These are phyloP conservation scores for Beauveria brongniartii DNA, from an alignment of 2,329 filamentous ascomycete genomes.

Conservation along the genomic window DNA sequence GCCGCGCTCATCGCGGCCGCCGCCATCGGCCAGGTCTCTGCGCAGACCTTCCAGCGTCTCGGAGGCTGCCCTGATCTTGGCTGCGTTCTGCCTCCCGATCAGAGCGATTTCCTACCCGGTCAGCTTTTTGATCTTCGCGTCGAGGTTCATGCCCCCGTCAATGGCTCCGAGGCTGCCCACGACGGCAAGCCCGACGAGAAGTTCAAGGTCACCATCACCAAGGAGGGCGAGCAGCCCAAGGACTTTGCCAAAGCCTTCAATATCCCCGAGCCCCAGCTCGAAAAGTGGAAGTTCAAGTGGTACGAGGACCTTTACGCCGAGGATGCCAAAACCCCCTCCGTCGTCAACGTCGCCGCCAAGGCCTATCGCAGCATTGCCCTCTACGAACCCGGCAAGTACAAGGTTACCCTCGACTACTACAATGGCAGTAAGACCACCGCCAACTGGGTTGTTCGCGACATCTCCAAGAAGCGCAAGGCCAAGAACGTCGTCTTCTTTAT, in stretches of 20 bases:
- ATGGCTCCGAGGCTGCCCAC: constrained; percentile 71
- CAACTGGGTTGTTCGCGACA: constrained; percentile 67
- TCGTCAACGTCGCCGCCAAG: constrained; percentile 76
- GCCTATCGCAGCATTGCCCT: constrained; percentile 68
- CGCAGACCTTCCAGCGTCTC: constrained; percentile 52
- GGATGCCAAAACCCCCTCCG: constrained; percentile 58
- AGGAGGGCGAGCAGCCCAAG: constrained; percentile 47
- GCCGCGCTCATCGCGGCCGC: constrained; percentile 20
- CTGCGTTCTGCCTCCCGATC: constrained; percentile 53
- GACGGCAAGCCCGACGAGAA: constrained; percentile 60
- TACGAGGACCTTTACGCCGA: constrained; percentile 76
- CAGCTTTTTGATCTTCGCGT: constrained; percentile 80
- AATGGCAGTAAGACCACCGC: constrained; percentile 62
- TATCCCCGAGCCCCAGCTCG: constrained; percentile 61
- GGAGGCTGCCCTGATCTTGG: constrained; percentile 52
- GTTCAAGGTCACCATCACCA: constrained; percentile 68
- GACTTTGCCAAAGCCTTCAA: constrained; percentile 59
- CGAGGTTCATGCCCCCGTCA: constrained; percentile 73
- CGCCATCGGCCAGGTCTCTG: constrained; percentile 33
- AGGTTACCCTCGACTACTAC: constrained; percentile 69
- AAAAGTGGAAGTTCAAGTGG: constrained; percentile 80
- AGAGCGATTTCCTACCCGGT: constrained; percentile 73
- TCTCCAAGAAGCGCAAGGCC: constrained; percentile 61
- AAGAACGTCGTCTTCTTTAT: constrained; percentile 86
- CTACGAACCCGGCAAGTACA: constrained; percentile 72